Base-by-base conservation (phyloP, 225 moss, liverwort and hornwort species). In the Antitrichia curtipendula region DNA sequence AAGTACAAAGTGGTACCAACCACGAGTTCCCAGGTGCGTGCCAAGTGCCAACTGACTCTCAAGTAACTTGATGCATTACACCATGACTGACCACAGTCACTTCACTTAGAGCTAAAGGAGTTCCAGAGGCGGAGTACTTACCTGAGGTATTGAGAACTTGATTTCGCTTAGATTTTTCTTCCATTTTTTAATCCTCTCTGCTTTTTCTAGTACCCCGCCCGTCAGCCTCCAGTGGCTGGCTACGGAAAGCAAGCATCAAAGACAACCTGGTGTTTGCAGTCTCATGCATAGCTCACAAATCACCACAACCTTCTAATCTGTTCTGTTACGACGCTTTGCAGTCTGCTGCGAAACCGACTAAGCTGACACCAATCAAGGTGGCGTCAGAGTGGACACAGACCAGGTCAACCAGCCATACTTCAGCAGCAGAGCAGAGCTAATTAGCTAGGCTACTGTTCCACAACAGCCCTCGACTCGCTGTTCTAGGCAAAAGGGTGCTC, bases 281-380 rank as follows among this genome's bases (percentile, higher is more conserved):
- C 36, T 63, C 70, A 87, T 49, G 78, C 71, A 78, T 82, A 52
- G 56, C 84, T 59, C 73, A 54, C 80, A 80, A 83, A 65, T 68
- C 89, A 88, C 74, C 83, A 75, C 70, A 75, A 80, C 86, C 86
- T 86, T 89, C 88, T 88, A 71, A 86, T 82, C 61, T 86, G 75
- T 57, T 74, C 60, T 69, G 76, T 11, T 81, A 61, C 40, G 22
- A 90, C 60, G 59, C 90, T 86, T 88, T 75, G 69, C 92, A 76
- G 90, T 88, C 88, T 92, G 88, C 69, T 34, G 81, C 60, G 62
- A 92, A 92, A 88, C 88, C 90, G 86, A 91, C 90, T 88, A 69
- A n/a, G 61, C 90, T 88, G 92, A 84, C 92, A 88, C 82, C 84
- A 90, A 88, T 90, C 88, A 86, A 88, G 83, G 75, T 86, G 60